Conservation (phyloP, 495 filamentous ascomycete genomes). For the Aspergillus taichungensis region DNA sequence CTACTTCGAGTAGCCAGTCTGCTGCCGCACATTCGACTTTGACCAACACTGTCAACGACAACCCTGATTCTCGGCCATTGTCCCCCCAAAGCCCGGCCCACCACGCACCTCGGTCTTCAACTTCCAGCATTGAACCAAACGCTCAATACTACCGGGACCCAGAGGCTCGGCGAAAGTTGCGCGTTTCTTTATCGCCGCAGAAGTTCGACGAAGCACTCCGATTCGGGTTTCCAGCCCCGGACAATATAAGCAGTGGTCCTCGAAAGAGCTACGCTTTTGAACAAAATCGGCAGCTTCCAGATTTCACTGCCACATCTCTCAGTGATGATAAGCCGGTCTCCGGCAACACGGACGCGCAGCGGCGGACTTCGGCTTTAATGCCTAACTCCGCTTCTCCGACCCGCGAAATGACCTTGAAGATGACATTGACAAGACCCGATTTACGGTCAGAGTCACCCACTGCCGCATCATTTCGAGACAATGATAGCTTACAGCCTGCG, state of each 20-base stretch:
- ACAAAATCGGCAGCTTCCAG: slow-evolving; percentile 1
- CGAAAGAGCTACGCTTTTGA: slow-evolving; percentile 10
- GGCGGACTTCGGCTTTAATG: no score
- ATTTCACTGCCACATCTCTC: slow-evolving; percentile 34
- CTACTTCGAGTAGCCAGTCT: slow-evolving; percentile 14
- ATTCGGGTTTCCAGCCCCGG: slow-evolving; percentile 74
- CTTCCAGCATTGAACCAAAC: slow-evolving; percentile 56
- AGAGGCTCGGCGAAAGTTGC: slow-evolving; percentile 76
- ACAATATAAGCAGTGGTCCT: slow-evolving; percentile 29
- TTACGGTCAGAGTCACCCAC: slow-evolving; percentile 57
- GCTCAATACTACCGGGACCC: slow-evolving; percentile 86
- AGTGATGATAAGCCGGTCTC: slow-evolving; percentile 31
- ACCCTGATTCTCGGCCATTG: slow-evolving; percentile 32
- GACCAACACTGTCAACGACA: slow-evolving; percentile 32
- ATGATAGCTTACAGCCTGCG: slow-evolving; percentile 46
- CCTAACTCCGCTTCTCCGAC: background rate
- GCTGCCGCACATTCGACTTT: slow-evolving; percentile 7
- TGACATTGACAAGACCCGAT: slow-evolving; percentile 89
- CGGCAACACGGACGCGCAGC: slow-evolving; percentile 10
- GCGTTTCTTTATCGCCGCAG: slow-evolving; percentile 84
- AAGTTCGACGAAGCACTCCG: slow-evolving; percentile 94
- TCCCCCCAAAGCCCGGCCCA: slow-evolving; percentile 17
- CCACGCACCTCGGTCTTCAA: slow-evolving; percentile 31
- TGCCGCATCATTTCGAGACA: slow-evolving; percentile 45
- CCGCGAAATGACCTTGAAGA: slow-evolving; percentile 88